Conservation (phyloP, 2,329 filamentous ascomycete genomes). For the Rugonectria rugulosa region DNA sequence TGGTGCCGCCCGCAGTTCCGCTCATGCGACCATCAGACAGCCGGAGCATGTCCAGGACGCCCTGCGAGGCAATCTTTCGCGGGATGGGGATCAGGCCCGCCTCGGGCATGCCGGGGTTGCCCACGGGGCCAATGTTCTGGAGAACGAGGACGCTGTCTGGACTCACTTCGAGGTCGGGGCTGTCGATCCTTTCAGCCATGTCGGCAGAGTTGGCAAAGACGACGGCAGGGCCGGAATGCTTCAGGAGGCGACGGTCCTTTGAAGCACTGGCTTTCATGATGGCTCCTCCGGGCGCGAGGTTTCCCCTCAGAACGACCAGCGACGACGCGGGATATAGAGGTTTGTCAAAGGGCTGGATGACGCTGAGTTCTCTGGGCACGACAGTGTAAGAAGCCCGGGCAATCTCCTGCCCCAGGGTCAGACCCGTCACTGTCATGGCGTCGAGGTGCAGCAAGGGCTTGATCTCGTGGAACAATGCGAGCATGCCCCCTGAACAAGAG, state of each 20-base stretch:
- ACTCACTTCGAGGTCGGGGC: constrained; percentile 67
- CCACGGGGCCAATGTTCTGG: constrained; percentile 87
- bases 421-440: constrained; percentile 84
- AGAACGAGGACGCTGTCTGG: constrained; percentile 75
- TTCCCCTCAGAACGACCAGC: constrained; percentile 82
- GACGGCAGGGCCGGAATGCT: constrained; percentile 58
- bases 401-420: constrained; percentile 82
- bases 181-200: constrained; percentile 69
- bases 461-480: constrained; percentile 80
- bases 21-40: constrained; percentile 89
- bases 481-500: constrained; percentile 70
- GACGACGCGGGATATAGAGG: constrained; percentile 79
- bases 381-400: constrained; percentile 70
- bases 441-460: constrained; percentile 78
- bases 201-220: constrained; percentile 81
- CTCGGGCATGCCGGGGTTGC: constrained; percentile 93
- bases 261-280: constrained; percentile 89
- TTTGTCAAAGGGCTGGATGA: constrained; percentile 70
- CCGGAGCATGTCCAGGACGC: constrained; percentile 80
- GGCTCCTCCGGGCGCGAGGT: constrained; percentile 82
- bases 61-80: constrained; percentile 78
- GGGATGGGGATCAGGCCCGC: constrained; percentile 71
- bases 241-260: constrained; percentile 71
- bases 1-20: constrained; percentile 87
- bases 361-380: constrained; percentile 46